A percentile compares a stretch with the other conserved stretches of the same genome.
phyloP scores from a whole-genome alignment of 148 eudicot genomes.

The Rhododendron vialii region DNA sequence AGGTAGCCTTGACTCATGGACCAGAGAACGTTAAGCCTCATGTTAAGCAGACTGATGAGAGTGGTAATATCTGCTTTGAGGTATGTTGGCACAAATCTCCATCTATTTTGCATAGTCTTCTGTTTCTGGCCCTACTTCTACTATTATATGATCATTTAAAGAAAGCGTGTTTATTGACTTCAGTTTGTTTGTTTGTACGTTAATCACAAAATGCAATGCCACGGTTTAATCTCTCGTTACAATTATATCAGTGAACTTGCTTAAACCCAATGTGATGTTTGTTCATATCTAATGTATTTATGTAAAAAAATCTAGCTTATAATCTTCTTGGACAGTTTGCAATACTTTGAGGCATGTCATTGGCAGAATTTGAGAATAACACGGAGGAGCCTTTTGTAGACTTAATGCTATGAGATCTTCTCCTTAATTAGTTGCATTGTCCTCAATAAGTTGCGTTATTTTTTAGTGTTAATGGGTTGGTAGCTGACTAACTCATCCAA shows the following conservation, averaged over 20 bases:
- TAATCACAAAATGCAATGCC: not conserved
- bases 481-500: not conserved
- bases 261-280: not conserved
- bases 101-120: not conserved
- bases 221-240: not conserved
- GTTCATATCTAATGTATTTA: not conserved
- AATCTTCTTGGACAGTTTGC: not conserved
- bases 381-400: not conserved
- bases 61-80: slow-evolving; percentile 90
- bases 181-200: not conserved
- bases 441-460: not conserved
- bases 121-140: not conserved
- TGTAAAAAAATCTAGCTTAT: not conserved
- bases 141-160: not conserved
- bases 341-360: not conserved
- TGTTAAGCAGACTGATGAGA: slow-evolving; percentile 65
- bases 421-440: not conserved
- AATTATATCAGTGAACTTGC: not conserved
- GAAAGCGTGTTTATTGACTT: not conserved
- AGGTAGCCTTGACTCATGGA: slow-evolving; percentile 99
- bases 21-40: slow-evolving; percentile 97
- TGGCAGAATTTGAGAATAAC: not conserved
- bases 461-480: not conserved
- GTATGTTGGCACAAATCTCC: slow-evolving; percentile 26
- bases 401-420: not conserved